Evolutionary conservation across 2,329 filamentous ascomycete species (phyloP), one percentile per base, ranked within the genome.

Genomic region (Aspergillus luchuensis): DNA sequence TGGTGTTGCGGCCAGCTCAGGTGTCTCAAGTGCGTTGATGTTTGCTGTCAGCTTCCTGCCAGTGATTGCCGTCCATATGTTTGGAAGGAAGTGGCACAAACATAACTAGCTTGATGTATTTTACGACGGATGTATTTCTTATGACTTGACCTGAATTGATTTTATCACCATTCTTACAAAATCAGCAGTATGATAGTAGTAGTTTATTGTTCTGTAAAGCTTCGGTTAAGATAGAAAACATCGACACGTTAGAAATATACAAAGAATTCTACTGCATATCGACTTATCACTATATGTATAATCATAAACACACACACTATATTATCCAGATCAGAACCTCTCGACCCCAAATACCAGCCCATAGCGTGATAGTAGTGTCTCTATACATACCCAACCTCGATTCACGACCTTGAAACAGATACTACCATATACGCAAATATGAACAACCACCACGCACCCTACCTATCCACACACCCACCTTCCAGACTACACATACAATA

Each of bases 1-100:
- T 17, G 73, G 73, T 3, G 50, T 74, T n/a, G 72, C 71, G 17
- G 67, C 68, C 7, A 73, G 72, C 56, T 66, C 72, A 0, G 73
- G 72, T 8, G 66, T 76, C 17, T 61, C 61, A 0, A 63, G 64
- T 39, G 73, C 66, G 7, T 54, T 76, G 33, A 66, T 75, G 58
- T 66, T 67, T n/a, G 58, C 59, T 19, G 64, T 65, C 25, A 63
- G 66, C 21, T 61, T 67, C 21, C 25, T 67, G 33, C 58, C 60
- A 6, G 52, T 60, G 4, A 56, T 66, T 51, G 38, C 58, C 5
- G 23, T 67, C 15, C 66, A 66, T 50, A 48, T 49, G 13, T 25
- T 49, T 7, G 66, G 64, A 25, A 53, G 30, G 21, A 63, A 58
- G 43, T 67, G 64, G 66, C 58, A 60, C 23, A 23, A 43, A 1